phyloP scores from a whole-genome alignment of 1,139 yeast species.

The Debaryomycetaceae sp. region DNA sequence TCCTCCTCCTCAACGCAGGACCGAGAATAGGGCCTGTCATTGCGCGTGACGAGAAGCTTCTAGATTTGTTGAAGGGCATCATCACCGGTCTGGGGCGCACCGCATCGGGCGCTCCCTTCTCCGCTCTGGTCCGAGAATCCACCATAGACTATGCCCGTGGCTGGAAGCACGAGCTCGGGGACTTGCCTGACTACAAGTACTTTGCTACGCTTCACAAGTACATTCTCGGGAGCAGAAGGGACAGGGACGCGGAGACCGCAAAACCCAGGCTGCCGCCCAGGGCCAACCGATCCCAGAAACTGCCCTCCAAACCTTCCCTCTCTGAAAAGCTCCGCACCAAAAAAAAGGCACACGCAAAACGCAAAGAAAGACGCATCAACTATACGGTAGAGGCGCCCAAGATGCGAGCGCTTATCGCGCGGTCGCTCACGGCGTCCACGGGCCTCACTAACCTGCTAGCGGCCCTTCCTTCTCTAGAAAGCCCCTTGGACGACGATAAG shows the following conservation, averaged over 20 bases:
- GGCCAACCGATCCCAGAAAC: slow-evolving; percentile 2
- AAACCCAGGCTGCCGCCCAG: slow-evolving; percentile 1
- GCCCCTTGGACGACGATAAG: slow-evolving; percentile 52
- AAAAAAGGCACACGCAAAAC: slow-evolving; percentile 5
- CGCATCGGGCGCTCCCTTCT: slow-evolving; percentile 29
- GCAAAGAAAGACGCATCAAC: slow-evolving; percentile 55
- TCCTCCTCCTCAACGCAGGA: slow-evolving; percentile 71
- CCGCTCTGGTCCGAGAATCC: slow-evolving; percentile 35
- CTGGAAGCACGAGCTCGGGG: slow-evolving; percentile 52
- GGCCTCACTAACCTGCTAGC: slow-evolving; percentile 57
- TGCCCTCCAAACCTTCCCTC: slow-evolving; percentile 1
- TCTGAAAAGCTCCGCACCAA: slow-evolving; percentile 3
- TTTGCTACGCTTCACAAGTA: slow-evolving; percentile 37
- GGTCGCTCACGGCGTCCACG: slow-evolving; percentile 66
- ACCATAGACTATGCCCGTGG: slow-evolving; percentile 42
- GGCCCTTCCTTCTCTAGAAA: slow-evolving; percentile 38
- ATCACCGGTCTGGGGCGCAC: slow-evolving; percentile 24
- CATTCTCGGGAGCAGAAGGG: slow-evolving; percentile 13
- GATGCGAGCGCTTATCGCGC: slow-evolving; percentile 60
- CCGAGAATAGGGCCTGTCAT: slow-evolving; percentile 30
- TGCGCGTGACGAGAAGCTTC: slow-evolving; percentile 62
- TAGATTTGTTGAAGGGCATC: slow-evolving; percentile 53
- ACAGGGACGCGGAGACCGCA: not conserved
- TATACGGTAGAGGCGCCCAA: slow-evolving; percentile 64
- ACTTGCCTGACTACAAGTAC: slow-evolving; percentile 31